Evolutionary conservation across 257 asterid species (phyloP).

Genomic region (Anisodus tanguticus): DNA sequence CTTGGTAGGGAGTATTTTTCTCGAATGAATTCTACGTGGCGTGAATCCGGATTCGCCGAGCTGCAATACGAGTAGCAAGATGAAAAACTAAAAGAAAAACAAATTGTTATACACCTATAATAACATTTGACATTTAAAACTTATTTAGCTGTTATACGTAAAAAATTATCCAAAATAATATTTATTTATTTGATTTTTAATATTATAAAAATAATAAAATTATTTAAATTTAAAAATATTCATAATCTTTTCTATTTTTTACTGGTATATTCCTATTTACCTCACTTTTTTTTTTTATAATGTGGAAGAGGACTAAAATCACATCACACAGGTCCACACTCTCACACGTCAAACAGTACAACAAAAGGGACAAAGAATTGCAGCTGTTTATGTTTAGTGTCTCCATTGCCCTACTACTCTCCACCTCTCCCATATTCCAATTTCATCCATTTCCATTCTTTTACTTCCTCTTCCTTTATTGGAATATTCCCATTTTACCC

Average conservation of each 20-base stretch:
- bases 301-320: background rate
- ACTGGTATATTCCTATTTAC: background rate
- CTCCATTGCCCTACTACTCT: background rate
- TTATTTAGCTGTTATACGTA: background rate
- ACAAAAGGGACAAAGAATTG: conserved; percentile 37
- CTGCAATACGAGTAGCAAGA: too few relatives aligned
- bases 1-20: too few relatives aligned
- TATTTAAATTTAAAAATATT: background rate
- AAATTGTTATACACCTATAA: too few relatives aligned
- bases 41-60: too few relatives aligned
- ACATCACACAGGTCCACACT: conserved; percentile 20
- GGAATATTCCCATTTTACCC: conserved; percentile 5
- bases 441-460: background rate
- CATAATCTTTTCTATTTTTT: background rate
- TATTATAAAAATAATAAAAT: background rate
- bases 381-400: conserved; percentile 36
- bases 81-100: too few relatives aligned
- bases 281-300: background rate
- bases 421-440: background rate
- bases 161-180: background rate
- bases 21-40: too few relatives aligned
- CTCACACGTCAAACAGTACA: conserved; percentile 13
- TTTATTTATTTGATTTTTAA: background rate
- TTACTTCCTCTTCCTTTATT: conserved; percentile 35
- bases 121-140: too few relatives aligned